Evolutionary conservation across 352 stramenopile genomes (phyloP), one percentile per base, ranked within the genome.

Genomic region (Phytophthora uliginosa): DNA sequence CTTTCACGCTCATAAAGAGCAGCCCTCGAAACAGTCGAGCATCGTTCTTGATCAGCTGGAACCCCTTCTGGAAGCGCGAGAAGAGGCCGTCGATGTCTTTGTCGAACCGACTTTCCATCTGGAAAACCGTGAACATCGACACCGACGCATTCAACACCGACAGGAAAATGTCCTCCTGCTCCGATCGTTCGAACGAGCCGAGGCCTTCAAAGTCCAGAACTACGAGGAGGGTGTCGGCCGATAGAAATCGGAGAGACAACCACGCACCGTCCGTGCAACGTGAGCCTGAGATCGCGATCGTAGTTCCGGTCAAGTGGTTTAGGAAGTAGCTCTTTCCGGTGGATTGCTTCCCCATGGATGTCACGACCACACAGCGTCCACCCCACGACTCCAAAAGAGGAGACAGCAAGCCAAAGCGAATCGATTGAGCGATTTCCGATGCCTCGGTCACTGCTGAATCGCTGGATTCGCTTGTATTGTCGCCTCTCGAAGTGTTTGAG

Each of bases 291-390:
- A 86, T 89, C 0, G 82, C 81, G 72, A 88, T 88, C 36, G 81
- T 88, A 5, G 74, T 81, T 17, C 83, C 81, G 3, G 79, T 89
- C 54, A 90, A 65, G 48, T 90, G 84, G 50, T 91, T 91, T 2
- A 92, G 64, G 22, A 89, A 90, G 57, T 89, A 92, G 51, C 77
- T 88, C 53, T 91, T 89, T 6, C 84, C 84, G 2, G 84, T 91
- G 12, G 84, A 91, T 47, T 91, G 84, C n/a, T 88, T 85, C 15
- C 74, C 78, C 78, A 85, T 45, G 36, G 36, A 45, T 17, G 36
- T 45, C 36, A 45, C 36, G 36, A 45, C 36, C 36, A 45, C 36
- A 17, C 36, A 45, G 36, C 36, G 36, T 18, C 36, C 36, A 18
- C 36, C 6, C 36, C 36, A 45, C 13, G 36, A 45, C 36, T 45